phyloP scores from a whole-genome alignment of 2,329 filamentous ascomycete genomes.

The Microcera coccophila region DNA sequence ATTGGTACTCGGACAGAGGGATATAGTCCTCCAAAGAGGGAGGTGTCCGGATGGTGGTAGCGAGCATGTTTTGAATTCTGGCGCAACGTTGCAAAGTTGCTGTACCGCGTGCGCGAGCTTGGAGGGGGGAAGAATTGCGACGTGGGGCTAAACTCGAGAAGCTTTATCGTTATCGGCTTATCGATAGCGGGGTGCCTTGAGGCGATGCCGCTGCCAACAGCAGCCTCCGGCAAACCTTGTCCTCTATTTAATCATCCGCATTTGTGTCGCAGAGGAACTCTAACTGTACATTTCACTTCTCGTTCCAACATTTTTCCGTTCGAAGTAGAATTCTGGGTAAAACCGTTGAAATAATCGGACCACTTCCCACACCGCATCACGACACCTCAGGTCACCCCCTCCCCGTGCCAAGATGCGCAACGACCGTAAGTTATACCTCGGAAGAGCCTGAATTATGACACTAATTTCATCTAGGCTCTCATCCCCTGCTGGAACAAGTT shows the following conservation, averaged over 20 bases:
- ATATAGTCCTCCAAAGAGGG: slow-evolving; percentile 59
- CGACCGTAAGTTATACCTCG: slow-evolving; percentile 29
- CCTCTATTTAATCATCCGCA: neutral
- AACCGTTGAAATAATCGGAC: no score
- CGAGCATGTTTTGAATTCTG: slow-evolving; percentile 33
- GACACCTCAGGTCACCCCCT: slow-evolving; percentile 2
- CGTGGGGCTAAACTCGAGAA: slow-evolving; percentile 16
- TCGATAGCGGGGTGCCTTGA: neutral
- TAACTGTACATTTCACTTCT: neutral
- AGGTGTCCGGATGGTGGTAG: slow-evolving; percentile 54
- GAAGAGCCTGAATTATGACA: neutral
- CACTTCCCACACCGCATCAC: no score
- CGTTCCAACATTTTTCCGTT: neutral
- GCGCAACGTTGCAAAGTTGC: slow-evolving; percentile 15
- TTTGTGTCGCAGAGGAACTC: no score
- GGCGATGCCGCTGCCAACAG: neutral
- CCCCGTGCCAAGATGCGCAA: slow-evolving; percentile 27
- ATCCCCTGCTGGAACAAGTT: slow-evolving; percentile 86
- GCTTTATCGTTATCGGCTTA: slow-evolving; percentile 19
- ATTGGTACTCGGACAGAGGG: slow-evolving; percentile 63
- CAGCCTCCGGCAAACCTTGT: neutral
- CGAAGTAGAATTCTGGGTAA: no score
- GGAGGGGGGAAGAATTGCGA: slow-evolving; percentile 9
- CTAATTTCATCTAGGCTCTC: slow-evolving; percentile 53
- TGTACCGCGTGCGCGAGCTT: slow-evolving; percentile 5